phyloP scores from a whole-genome alignment of 441 rosid species.

The Capsella rubella region DNA sequence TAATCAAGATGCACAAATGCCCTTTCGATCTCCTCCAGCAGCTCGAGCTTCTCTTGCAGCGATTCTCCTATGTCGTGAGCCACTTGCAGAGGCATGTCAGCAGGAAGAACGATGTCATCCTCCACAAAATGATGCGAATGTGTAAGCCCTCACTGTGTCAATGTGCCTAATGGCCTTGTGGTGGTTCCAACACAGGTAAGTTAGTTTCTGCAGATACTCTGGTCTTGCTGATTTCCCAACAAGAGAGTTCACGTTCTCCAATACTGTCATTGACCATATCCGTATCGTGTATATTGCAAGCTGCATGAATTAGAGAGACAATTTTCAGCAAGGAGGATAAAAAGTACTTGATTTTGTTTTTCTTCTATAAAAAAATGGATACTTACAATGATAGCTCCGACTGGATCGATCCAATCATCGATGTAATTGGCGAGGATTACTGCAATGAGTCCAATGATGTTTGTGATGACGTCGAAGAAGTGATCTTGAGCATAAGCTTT shows the following conservation, averaged over 20 bases:
- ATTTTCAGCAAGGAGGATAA: slow-evolving; percentile 7
- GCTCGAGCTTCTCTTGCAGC: slow-evolving; percentile 88
- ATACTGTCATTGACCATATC: slow-evolving; percentile 92
- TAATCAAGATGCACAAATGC: slow-evolving; percentile 98
- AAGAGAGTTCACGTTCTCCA: slow-evolving; percentile 90
- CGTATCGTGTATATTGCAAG: slow-evolving; percentile 91
- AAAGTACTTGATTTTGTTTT: not conserved
- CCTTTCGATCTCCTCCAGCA: slow-evolving; percentile 80
- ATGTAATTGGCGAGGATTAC: slow-evolving; percentile 85
- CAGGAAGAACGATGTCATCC: slow-evolving; percentile 91
- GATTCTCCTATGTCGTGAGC: slow-evolving; percentile 94
- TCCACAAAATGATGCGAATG: slow-evolving; percentile 97
- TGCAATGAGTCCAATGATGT: slow-evolving; percentile 87
- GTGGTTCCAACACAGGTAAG: slow-evolving; percentile 96
- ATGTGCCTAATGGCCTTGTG: slow-evolving; percentile 86
- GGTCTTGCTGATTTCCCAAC: slow-evolving; percentile 90
- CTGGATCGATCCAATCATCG: slow-evolving; percentile 89
- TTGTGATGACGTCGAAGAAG: slow-evolving; percentile 92
- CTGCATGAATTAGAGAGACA: slow-evolving; percentile 47
- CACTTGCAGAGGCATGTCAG: slow-evolving; percentile 81
- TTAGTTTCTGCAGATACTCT: slow-evolving; percentile 83
- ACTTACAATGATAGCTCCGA: slow-evolving; percentile 94
- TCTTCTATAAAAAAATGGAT: not conserved
- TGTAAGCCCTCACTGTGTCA: slow-evolving; percentile 93
- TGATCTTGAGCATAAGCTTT: slow-evolving; percentile 98